A percentile compares a stretch with the other conserved stretches of the same genome.
Evolutionary conservation across 768 basidiomycete genomes (phyloP).

Genomic region (Mycena olivaceomarginata): DNA sequence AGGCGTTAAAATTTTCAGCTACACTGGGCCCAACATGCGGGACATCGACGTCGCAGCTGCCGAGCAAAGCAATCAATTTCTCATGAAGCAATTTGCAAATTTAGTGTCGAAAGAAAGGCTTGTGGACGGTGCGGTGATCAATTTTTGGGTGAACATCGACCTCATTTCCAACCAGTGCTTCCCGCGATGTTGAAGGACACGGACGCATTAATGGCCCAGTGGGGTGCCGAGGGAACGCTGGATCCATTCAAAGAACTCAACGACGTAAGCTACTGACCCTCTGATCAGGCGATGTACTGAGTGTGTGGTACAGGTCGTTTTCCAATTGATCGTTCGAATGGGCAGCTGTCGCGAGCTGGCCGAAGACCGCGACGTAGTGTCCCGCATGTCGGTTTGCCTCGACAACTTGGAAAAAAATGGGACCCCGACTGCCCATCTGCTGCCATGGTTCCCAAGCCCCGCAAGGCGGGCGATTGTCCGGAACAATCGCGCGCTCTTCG

Average conservation of each 20-base stretch:
- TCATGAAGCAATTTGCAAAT: not conserved
- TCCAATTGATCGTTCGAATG: slow-evolving; percentile 40
- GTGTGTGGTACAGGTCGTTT: slow-evolving; percentile 28
- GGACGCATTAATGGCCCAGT: not conserved
- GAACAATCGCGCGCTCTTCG: not conserved
- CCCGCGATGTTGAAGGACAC: not conserved
- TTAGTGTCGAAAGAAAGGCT: slow-evolving; percentile 12
- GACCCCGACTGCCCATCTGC: slow-evolving; percentile 24
- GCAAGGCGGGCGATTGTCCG: not conserved
- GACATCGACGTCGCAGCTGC: not conserved
- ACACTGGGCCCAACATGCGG: not conserved
- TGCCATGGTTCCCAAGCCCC: slow-evolving; percentile 15
- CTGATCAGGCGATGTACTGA: not conserved
- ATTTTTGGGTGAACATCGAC: not conserved
- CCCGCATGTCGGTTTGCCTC: slow-evolving; percentile 24
- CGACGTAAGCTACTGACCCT: not conserved
- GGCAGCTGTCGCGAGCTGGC: slow-evolving; percentile 37
- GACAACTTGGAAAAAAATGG: slow-evolving; percentile 30
- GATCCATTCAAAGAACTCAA: slow-evolving; percentile 14
- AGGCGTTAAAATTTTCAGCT: not conserved
- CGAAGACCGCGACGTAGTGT: slow-evolving; percentile 4
- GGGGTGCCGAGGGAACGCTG: not conserved
- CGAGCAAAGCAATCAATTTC: not conserved
- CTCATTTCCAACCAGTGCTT: not conserved
- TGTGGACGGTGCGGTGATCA: not conserved